These are phyloP conservation scores for Fraxinus platypoda DNA, from an alignment of 305 asterid genomes.

Conservation along the genomic window DNA sequence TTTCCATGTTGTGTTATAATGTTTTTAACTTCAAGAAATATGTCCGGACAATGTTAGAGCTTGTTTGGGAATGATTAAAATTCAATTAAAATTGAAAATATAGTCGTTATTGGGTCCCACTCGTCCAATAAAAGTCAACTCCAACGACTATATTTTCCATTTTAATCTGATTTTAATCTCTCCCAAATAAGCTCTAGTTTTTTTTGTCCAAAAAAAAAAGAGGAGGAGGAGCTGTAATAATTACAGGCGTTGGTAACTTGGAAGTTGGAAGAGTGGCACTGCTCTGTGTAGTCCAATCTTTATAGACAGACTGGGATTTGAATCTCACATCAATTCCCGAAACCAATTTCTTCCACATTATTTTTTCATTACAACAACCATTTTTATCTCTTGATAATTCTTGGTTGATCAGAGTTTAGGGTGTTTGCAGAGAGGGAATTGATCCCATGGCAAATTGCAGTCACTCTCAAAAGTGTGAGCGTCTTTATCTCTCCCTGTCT, in stretches of 20 bases:
- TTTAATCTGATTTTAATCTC: no score
- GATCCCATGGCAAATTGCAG: constrained; percentile 13
- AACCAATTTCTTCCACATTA: constrained; percentile 3
- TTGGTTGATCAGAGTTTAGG: not conserved
- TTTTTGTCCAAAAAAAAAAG: no score
- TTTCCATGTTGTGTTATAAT: not conserved
- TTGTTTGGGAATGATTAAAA: no score
- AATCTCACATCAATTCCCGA: constrained; percentile 14
- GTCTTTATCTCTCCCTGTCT: constrained; percentile 34
- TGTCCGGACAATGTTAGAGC: no score
- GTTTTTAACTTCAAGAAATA: not conserved
- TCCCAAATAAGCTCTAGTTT: no score
- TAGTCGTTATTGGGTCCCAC: no score
- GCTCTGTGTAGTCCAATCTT: constrained; percentile 6
- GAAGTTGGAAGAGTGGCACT: not conserved
- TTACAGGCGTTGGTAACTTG: constrained; percentile 3
- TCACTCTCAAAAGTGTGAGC: constrained; percentile 60
- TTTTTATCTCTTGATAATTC: constrained; percentile 18
- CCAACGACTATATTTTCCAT: no score
- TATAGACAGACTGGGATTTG: not conserved
- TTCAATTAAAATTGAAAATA: no score
- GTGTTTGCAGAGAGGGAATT: not conserved
- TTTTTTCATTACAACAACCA: constrained; percentile 33
- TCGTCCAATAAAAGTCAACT: no score
- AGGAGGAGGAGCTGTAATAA: not conserved